Conservation (phyloP, 192 early-diverging fungal species). For the Umbelopsis isabellina region DNA sequence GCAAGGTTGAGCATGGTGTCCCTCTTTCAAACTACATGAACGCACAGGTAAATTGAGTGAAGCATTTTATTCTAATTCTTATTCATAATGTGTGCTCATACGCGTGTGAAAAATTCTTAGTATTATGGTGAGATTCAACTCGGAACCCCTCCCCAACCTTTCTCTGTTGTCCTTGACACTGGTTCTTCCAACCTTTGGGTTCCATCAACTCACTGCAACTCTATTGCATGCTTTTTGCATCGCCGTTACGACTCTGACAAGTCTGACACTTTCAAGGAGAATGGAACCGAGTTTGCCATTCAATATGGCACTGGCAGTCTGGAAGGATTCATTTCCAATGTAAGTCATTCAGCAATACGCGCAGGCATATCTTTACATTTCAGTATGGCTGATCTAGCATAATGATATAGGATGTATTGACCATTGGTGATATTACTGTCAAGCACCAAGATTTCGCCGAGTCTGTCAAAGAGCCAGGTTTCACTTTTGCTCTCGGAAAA, state of each 20-base stretch:
- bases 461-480: conserved; percentile 93
- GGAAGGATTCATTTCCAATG: conserved; percentile 90
- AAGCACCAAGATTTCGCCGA: conserved; percentile 90
- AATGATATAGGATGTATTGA: conserved; percentile 64
- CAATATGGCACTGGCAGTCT: conserved; percentile 92
- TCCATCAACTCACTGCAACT: conserved; percentile 89
- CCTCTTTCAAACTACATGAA: conserved; percentile 94
- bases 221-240: conserved; percentile 97
- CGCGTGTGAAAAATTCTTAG: conserved; percentile 41
- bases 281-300: conserved; percentile 96
- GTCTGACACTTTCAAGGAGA: conserved; percentile 79
- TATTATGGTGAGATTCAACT: conserved; percentile 92
- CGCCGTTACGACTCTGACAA: conserved; percentile 81
- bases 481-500: conserved; percentile 89
- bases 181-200: conserved; percentile 97
- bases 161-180: conserved; percentile 93
- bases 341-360: conserved; percentile 27
- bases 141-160: conserved; percentile 88
- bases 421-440: conserved; percentile 74
- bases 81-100: not conserved
- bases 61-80: not conserved
- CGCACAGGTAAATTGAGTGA: conserved; percentile 61
- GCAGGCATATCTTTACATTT: too few relatives aligned
- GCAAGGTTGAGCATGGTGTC: conserved; percentile 65
- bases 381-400: not conserved